phyloP scores from a whole-genome alignment of 1,284 basidiomycete species.

The Serendipita sp. region DNA sequence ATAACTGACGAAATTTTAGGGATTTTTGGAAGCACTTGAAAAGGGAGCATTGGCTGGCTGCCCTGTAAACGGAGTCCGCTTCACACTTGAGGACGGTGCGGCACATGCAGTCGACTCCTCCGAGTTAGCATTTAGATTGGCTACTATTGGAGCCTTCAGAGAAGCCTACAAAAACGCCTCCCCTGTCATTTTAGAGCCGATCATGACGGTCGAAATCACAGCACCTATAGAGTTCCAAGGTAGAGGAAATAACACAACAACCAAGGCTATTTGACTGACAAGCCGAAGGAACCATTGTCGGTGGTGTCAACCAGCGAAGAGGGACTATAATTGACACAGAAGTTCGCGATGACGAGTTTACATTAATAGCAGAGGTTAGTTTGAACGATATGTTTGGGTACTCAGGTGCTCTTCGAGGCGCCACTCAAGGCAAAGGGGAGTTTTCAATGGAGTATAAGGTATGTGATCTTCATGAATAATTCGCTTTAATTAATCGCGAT shows the following conservation, averaged over 20 bases:
- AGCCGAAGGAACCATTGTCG: conserved; percentile 64
- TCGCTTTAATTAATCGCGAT: neutral
- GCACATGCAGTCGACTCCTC: conserved; percentile 95
- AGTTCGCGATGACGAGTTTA: conserved; percentile 95
- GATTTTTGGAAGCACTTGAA: conserved; percentile 88
- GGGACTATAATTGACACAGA: conserved; percentile 96
- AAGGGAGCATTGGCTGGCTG: conserved; percentile 88
- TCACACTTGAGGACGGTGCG: conserved; percentile 85
- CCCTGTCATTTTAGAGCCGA: conserved; percentile 85
- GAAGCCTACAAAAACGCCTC: conserved; percentile 72
- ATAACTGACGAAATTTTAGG: conserved; percentile 31
- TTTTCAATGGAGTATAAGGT: conserved; percentile 96
- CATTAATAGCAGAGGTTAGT: conserved; percentile 79
- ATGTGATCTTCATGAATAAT: conserved; percentile 12
- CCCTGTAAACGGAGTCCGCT: conserved; percentile 71
- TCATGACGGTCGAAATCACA: conserved; percentile 97
- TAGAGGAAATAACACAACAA: conserved; percentile 12
- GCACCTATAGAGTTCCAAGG: conserved; percentile 97
- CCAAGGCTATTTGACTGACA: neutral
- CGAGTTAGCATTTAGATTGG: conserved; percentile 88
- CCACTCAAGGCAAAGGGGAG: conserved; percentile 89
- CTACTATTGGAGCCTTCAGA: conserved; percentile 83
- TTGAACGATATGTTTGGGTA: conserved; percentile 99
- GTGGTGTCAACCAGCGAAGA: conserved; percentile 83
- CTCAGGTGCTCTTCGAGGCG: conserved; percentile 79